Evolutionary conservation across 2,329 filamentous ascomycete genomes (phyloP), one percentile per base, ranked within the genome.

Genomic region (Colletotrichum orchidophilum): DNA sequence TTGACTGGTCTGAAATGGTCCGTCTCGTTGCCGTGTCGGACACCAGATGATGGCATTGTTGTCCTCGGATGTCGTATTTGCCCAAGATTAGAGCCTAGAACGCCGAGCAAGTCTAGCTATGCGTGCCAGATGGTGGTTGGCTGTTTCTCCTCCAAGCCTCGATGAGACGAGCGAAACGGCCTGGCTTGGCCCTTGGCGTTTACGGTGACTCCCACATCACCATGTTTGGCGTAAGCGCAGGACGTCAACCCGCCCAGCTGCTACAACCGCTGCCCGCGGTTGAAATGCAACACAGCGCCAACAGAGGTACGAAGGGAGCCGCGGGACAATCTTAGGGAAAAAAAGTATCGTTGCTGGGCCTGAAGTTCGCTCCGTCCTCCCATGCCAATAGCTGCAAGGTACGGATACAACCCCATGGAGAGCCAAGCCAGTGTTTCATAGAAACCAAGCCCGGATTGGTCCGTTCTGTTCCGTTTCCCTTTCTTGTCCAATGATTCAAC

Each of bases 31-130:
- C 57, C 50, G 21, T 53, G 33, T 33, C 62, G 29, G 64, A n/a
- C 24, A 33, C 53, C 31, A 63, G 63, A 15, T 59, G 65, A 33
- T 49, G 52, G 50, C 64, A 57, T 59, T 42, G 63, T 58, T 62
- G 69, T 33, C 65, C 59, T 50, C 46, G 59, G 27, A 24, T 33
- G 31, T 52, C 59, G 59, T 54, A 63, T 72, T 69, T 70, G 63
- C 49, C 53, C 27, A 46, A 72, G 70, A 73, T 73, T 72, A 70
- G 62, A 70, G 70, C 70, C 72, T 65, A 73, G 72, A 69, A 59
- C 66, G 69, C 70, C 72, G 55, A 73, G 64, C 11, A 33, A 61
- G 62, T 33, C 62, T 62, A 64, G 59, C 52, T 54, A n/a, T 53
- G 60, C 65, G 64, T 69, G 59, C 64, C 64, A 59, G 52, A 52